Evolutionary conservation across 331 rosid species (phyloP), one percentile per base, ranked within the genome.

Genomic region (Dryas integrifolia): DNA sequence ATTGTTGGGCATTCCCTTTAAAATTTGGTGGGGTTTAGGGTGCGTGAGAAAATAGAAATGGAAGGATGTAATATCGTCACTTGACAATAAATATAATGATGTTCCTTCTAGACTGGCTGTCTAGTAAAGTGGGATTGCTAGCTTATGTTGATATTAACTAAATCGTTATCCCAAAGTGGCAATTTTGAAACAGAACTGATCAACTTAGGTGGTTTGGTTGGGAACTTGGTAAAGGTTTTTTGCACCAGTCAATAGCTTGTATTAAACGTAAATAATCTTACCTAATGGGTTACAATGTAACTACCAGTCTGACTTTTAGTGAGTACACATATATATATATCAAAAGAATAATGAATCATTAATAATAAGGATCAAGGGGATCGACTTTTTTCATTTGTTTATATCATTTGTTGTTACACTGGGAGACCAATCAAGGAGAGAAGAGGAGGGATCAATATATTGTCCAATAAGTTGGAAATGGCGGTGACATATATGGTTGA

Each of bases 221-320:
- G 79, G 79, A 76, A 74, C 68, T 69, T 73, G 73, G 57, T 59
- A 65, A 60, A 39, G 35, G 77, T 39, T 62, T n/a, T 49, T 13
- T 4, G 56, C 62, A 14, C 12, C 81, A 45, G 75, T 72, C 72
- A 38, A 69, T 78, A 16, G 51, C 92, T 82, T 88, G 85, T 73
- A 76, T 73, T 69, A 61, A 47, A 90, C 85, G 86, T 47, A 79
- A 90, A 58, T 26, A 74, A 58, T 79, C 68, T 76, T 69, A 79
- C 82, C 86, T 83, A 82, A 83, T 67, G 57, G 55, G 67, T 74
- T 55, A 63, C 82, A 44, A 65, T 72, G 67, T 58, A 83, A 70
- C 82, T 67, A 76, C 82, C 76, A 76, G 69, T 81, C 75, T 72
- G 82, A 81, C 73, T 79, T 82, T 74, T 58, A 81, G 81, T 59